Evolutionary conservation across 495 filamentous ascomycete species (phyloP), one percentile per base, ranked within the genome.

Genomic region (Penicillium taxi): DNA sequence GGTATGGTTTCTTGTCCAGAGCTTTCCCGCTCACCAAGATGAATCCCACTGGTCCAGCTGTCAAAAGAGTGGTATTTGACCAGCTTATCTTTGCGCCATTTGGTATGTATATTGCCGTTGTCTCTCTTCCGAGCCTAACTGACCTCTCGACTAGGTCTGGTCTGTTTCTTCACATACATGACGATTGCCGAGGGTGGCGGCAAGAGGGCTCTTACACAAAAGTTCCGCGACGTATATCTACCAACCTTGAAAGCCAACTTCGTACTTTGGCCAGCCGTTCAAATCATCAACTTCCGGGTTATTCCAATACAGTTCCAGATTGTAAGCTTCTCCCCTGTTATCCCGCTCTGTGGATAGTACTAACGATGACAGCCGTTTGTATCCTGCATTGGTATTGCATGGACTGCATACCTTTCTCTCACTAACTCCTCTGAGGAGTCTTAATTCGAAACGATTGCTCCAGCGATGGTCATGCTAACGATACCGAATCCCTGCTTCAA

Each of bases 331-430:
- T 41, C 15, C 11, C 17, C 4, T 24, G 14, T 35, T n/a, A 18
- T 23, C 14, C 0, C 13, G 11, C 19, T 1, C 8, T 32, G 6
- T 15, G 23, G 2, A n/a, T 16, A 2, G 38, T 19, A 19, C 32
- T 23, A 35, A 24, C 28, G 35, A 22, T 45, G 9, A 36, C 44
- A 96, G 91, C 93, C 93, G 2, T 96, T 99, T 55, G 93, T 96
- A 9, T 95, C 89, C 3, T 90, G 84, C 17, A 66, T 99, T 38
- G 93, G 93, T 72, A 96, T 99, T 47, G 88, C 87, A 30, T 99
- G 93, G 93, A 99, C 93, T n/a, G 89, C 87, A 15, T 99, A 96
- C 57, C 77, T 99, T 17, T 96, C 89, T 0, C 73, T 99, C 4
- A 91, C 85, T 37, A 99, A 96, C 57, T 82, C 89, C 17, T 64